Base-by-base conservation (phyloP, 2,329 filamentous ascomycete species). In the Apiospora hydei region DNA sequence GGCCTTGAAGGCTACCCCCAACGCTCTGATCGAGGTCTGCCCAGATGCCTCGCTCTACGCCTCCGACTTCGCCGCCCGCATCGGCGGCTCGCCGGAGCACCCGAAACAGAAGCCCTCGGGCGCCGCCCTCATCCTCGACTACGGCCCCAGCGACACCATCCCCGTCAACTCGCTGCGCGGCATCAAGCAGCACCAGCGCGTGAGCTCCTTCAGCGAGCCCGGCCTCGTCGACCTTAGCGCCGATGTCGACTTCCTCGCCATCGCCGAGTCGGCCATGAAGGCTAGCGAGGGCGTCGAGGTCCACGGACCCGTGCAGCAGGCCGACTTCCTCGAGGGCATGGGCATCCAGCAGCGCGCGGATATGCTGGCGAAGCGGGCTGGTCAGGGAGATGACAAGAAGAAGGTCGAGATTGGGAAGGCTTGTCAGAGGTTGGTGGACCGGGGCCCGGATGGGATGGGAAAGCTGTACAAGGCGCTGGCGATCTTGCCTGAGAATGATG, bases 81-180 rank as follows among this genome's bases (percentile, higher is more conserved):
- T 99, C 78, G 96, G 96, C 70, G 94, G 94, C 69, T 86, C 88
- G 0, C 72, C 82, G 0, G 76, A 85, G 51, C 76, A 86, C 7
- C 84, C 86, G 0, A 95, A 94, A 79, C 76, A 85, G 0, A 80
- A 80, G 0, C 91, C 95, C 0, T 92, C 91, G 0, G 96, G 96
- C 69, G 96, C 95, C 11, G 96, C 96, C 0, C 87, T 99, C n/a
- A 94, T 99, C 77, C 90, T 99, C 66, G 96, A 99, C 84, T 99
- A 99, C 83, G 96, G 96, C 24, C 93, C 96, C 5, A 83, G 90
- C 3, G 87, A 91, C 77, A 93, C 86, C 0, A 91, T 99, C 68
- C 96, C 96, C 3, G 86, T 93, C 73, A 97, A 98, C 86, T 97
- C 95, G 0, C 88, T 99, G 30, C 93, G 96, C 44, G 96, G 96